These are phyloP conservation scores for Pichia exigua DNA, from an alignment of 805 yeast species.

Conservation along the genomic window DNA sequence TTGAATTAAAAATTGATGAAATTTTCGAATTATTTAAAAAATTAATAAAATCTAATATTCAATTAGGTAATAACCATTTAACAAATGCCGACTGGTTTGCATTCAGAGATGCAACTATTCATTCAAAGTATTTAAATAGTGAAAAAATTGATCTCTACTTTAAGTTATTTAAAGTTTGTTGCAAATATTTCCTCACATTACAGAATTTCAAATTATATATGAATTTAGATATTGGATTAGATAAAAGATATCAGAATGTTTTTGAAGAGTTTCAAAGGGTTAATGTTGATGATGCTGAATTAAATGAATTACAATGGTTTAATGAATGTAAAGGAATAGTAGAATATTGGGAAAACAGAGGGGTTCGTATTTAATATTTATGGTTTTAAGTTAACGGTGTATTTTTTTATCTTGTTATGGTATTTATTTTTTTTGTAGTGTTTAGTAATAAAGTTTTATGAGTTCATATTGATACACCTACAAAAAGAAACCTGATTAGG, in stretches of 20 bases:
- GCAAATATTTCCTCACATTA: conserved; percentile 37
- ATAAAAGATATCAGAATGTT: conserved; percentile 30
- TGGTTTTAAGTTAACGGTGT: not conserved
- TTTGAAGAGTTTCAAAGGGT: conserved; percentile 25
- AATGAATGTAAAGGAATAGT: conserved; percentile 15
- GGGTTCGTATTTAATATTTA: conserved; percentile 6
- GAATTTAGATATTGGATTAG: conserved; percentile 34
- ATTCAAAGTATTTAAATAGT: conserved; percentile 21
- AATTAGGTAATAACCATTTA: conserved; percentile 44
- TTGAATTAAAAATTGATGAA: conserved; percentile 43
- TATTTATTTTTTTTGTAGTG: not conserved
- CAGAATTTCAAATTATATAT: conserved; percentile 36
- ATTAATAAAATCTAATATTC: conserved; percentile 36
- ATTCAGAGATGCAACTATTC: conserved; percentile 67
- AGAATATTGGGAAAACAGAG: conserved; percentile 11
- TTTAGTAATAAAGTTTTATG: not conserved
- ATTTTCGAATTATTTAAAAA: conserved; percentile 32
- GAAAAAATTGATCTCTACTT: conserved; percentile 47
- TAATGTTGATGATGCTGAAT: conserved; percentile 30
- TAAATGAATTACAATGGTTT: conserved; percentile 33
- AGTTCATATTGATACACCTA: not conserved
- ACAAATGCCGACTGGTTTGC: conserved; percentile 85
- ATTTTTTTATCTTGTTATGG: too few relatives aligned
- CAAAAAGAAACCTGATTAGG: too few relatives aligned
- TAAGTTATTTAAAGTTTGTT: conserved; percentile 42